These are phyloP conservation scores for Blastocystis hominis DNA, from an alignment of 352 stramenopile species.

Conservation along the genomic window DNA sequence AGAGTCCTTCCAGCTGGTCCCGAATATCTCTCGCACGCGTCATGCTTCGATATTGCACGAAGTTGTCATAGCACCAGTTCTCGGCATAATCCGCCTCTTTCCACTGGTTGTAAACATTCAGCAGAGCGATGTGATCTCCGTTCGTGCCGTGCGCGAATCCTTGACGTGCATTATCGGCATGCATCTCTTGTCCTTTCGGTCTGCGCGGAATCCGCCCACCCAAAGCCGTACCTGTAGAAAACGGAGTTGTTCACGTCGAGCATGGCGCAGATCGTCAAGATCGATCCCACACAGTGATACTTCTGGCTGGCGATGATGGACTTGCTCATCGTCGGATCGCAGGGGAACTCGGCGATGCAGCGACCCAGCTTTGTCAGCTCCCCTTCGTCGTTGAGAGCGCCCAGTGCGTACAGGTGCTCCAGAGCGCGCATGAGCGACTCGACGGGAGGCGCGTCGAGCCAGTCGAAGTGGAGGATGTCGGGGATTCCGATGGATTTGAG, in stretches of 20 bases:
- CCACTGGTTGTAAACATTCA: slow-evolving; percentile 95
- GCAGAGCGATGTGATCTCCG: slow-evolving; percentile 89
- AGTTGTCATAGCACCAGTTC: slow-evolving; percentile 87
- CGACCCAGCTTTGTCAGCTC: slow-evolving; percentile 89
- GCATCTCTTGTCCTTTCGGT: slow-evolving; percentile 93
- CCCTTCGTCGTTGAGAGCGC: slow-evolving; percentile 92
- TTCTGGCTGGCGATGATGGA: slow-evolving; percentile 78
- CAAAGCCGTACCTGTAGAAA: slow-evolving; percentile 77
- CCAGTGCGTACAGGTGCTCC: slow-evolving; percentile 94
- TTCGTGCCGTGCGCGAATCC: slow-evolving; percentile 85
- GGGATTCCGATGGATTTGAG: slow-evolving; percentile 98
- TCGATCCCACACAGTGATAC: slow-evolving; percentile 78
- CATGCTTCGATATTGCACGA: slow-evolving; percentile 89
- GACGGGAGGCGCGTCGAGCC: slow-evolving; percentile 94
- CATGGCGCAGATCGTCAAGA: slow-evolving; percentile 94
- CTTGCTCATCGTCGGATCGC: slow-evolving; percentile 88
- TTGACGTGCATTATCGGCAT: slow-evolving; percentile 90
- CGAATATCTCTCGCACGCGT: slow-evolving; percentile 93
- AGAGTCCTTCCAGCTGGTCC: slow-evolving; percentile 95
- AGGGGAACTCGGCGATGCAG: slow-evolving; percentile 87
- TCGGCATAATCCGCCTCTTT: slow-evolving; percentile 90
- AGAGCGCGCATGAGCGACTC: slow-evolving; percentile 93
- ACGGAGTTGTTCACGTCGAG: slow-evolving; percentile 91
- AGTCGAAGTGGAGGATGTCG: slow-evolving; percentile 98
- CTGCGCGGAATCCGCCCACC: not conserved